Evolutionary conservation across 495 filamentous ascomycete genomes (phyloP), one percentile per base, ranked within the genome.

Genomic region (Xylaria scruposa): DNA sequence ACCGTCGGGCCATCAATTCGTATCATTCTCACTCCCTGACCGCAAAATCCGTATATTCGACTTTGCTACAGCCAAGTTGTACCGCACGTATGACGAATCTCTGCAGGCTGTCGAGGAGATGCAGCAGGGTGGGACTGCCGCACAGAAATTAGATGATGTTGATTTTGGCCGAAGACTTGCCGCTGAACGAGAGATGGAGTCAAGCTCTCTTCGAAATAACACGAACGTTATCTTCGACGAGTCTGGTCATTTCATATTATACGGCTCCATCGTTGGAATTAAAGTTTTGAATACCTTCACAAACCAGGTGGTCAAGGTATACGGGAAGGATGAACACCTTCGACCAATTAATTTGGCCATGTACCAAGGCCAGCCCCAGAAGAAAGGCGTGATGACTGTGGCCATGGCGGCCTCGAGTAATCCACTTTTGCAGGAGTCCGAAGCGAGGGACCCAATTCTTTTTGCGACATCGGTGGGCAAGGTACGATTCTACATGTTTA

Each of bases 401-500:
- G 94, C 93, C 51, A 99, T 99, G 96, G 96, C 96, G 3, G 97
- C 96, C 3, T 94, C 92, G 60, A 90, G 87, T 73, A 99, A 99
- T 78, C 96, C 96, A 0, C 89, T 99, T 13, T 88, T 99, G 19
- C 92, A 94, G 76, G 96, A 98, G 83, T 93, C 96, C 21, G 94
- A 98, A 82, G 89, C 90, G 46, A 89, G 96, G 72, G 96, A 99
- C 80, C 94, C 96, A 0, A 94, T 98, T 80, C 86, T 99, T 24
- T 83, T 97, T 53, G 86, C 87, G 46, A 98, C 95, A 0, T 95
- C 92, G 1, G 90, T 91, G 31, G 92, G 90, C 72, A 99, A 98
- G 80, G 89, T 93, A 42, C 92, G 96, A 63, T 99, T 99, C 85
- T 99, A 98, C 86, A 93, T 98, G 87, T 99, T 97, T 82, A 97